These are phyloP conservation scores for Pseudonitzschia multistriata DNA, from an alignment of 108 stramenopile species.

Conservation along the genomic window DNA sequence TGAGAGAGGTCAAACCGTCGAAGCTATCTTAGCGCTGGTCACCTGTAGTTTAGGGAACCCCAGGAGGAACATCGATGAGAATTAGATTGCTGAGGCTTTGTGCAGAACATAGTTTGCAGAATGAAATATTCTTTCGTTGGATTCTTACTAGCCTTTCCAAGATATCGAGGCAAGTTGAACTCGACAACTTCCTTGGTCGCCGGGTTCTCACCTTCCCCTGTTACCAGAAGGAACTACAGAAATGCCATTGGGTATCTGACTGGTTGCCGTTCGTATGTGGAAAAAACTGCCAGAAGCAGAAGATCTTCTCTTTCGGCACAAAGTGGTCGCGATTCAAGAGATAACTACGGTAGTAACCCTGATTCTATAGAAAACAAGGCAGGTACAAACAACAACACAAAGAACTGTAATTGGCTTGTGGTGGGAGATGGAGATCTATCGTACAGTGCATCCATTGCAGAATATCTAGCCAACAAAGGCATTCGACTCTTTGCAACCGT, in stretches of 20 bases:
- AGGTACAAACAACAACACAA: slow-evolving; percentile 4
- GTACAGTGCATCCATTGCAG: slow-evolving; percentile 55
- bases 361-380: not conserved
- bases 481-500: slow-evolving; percentile 65
- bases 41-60: too few relatives aligned
- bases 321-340: not conserved
- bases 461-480: slow-evolving; percentile 27
- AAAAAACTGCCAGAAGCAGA: not conserved
- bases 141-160: not conserved
- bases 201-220: not conserved
- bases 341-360: not conserved
- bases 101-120: not conserved
- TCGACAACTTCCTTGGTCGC: not conserved
- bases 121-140: not conserved
- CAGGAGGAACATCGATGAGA: too few relatives aligned
- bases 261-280: too few relatives aligned
- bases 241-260: not conserved
- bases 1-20: too few relatives aligned
- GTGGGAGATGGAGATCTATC: slow-evolving; percentile 86
- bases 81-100: too few relatives aligned
- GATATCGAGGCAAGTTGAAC: not conserved
- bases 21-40: too few relatives aligned
- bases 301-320: not conserved
- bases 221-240: not conserved
- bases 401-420: slow-evolving; percentile 39